Conservation (phyloP, 176 grass and related monocot genomes). For the Oryza australiensis region DNA sequence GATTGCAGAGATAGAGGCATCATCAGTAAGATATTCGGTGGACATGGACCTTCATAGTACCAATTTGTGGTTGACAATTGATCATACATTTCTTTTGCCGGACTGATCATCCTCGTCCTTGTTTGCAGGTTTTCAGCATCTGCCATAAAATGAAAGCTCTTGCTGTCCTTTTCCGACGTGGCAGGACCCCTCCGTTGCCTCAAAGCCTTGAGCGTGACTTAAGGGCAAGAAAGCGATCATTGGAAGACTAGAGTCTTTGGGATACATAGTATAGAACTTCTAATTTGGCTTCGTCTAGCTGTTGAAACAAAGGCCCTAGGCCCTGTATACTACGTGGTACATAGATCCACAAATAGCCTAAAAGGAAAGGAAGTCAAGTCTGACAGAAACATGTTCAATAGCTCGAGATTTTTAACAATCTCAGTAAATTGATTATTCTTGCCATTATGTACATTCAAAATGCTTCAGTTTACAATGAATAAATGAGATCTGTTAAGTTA, state of each 20-base stretch:
- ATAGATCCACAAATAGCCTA: constrained; percentile 25
- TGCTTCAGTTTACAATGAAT: constrained; percentile 36
- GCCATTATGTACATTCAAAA: constrained; percentile 26
- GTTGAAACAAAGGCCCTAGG: constrained; percentile 42
- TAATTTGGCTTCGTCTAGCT: constrained; percentile 36
- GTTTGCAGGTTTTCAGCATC: constrained; percentile 72
- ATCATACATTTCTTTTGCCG: not conserved
- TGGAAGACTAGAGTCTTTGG: constrained; percentile 71
- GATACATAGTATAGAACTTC: constrained; percentile 31
- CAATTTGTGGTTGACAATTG: not conserved
- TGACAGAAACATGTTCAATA: constrained; percentile 14
- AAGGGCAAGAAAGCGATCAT: constrained; percentile 70
- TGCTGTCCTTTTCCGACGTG: constrained; percentile 81
- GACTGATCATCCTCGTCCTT: not conserved
- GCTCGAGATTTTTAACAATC: constrained; percentile 4
- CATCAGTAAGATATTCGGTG: constrained; percentile 63
- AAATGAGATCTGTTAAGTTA: constrained; percentile 32
- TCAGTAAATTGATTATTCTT: constrained; percentile 35
- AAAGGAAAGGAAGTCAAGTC: constrained; percentile 13
- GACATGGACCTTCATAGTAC: constrained; percentile 8
- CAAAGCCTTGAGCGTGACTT: constrained; percentile 75
- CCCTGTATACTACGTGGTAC: constrained; percentile 39
- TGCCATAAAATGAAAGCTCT: constrained; percentile 81
- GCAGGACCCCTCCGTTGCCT: constrained; percentile 64
- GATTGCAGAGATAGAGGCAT: constrained; percentile 91